phyloP scores from a whole-genome alignment of 75 land plant genomes.

The Pinus albicaulis region DNA sequence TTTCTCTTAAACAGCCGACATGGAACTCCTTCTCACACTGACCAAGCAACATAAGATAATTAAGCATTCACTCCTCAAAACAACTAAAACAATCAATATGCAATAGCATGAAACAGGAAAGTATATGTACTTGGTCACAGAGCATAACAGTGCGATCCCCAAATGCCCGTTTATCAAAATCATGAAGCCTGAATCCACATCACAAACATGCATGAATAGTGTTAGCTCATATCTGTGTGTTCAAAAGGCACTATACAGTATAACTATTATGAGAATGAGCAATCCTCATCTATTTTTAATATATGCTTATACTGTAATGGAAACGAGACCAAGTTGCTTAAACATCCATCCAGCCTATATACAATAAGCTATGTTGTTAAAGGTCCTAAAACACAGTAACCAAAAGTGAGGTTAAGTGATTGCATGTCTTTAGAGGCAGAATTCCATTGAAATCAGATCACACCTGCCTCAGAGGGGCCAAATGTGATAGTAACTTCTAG shows the following conservation, averaged over 20 bases:
- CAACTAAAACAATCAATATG: not conserved
- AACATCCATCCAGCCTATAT: not conserved
- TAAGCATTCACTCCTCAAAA: not conserved
- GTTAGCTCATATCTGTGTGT: not conserved
- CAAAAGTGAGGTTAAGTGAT: not conserved
- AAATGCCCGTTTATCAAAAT: constrained; percentile 54
- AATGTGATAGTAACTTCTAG: too few relatives aligned
- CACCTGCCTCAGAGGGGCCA: too few relatives aligned
- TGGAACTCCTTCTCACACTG: constrained; percentile 95
- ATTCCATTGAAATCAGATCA: not conserved
- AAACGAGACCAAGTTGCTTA: not conserved
- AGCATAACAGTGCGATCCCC: constrained; percentile 68
- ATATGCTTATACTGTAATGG: not conserved
- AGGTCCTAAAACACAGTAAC: not conserved
- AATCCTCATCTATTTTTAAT: not conserved
- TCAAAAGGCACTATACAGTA: not conserved
- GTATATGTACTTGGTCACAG: constrained; percentile 73
- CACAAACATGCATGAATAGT: not conserved
- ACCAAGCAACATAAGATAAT: constrained; percentile 5
- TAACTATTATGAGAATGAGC: not conserved
- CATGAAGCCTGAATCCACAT: constrained; percentile 39
- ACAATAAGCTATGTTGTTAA: not conserved
- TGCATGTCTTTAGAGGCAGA: not conserved
- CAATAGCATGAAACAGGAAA: not conserved
- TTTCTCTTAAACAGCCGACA: constrained; percentile 75